Base-by-base conservation (phyloP, 1,139 yeast genomes). In the Taphrina pruni region DNA sequence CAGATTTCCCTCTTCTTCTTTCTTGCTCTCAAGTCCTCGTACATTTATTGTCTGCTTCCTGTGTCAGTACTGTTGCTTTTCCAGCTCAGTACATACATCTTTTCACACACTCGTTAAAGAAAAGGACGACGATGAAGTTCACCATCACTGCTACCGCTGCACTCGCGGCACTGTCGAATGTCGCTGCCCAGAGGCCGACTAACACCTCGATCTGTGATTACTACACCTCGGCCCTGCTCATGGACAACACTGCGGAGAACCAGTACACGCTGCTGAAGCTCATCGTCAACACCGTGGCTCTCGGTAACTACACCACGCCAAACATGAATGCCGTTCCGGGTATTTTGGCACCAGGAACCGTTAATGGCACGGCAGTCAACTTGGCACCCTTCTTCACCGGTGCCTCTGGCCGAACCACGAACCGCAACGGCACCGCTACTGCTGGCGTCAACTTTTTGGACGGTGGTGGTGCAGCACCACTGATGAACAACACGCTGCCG, bases 231-330 rank as follows among this genome's bases (percentile, higher is more conserved):
- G 66, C 66, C 26, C 41, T 62, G 51, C 60, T 62, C 32, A 54
- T 51, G 60, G 43, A 45, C 60, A 62, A 62, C 66, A 62, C 66
- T 12, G 66, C 66, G 8, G 66, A 62, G 60, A 62, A 62, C 60
- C 66, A 62, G 60, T 62, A 62, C 43, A 62, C 66, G 8, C 66
- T 62, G n/a, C 60, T 62, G 48, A 62, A 62, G 60, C 48, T 62
- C 35, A 35, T 62, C n/a, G 66, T 62, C 66, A 62, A 62, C 66
- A 62, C 66, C 26, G 66, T 62, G 21, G 51, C 52, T 41, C 32
- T 62, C 36, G 66, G 66, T 21, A 62, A 62, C 52, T 62, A 62
- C 66, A 62, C 66, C 60, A 62, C 60, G n/a, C 60, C 66, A 51
- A 54, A 54, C 51, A 62, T 62, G 66, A 62, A 62, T 14, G 66